Conservation (phyloP, 345 rosid species). For the Excoecaria agallocha region DNA sequence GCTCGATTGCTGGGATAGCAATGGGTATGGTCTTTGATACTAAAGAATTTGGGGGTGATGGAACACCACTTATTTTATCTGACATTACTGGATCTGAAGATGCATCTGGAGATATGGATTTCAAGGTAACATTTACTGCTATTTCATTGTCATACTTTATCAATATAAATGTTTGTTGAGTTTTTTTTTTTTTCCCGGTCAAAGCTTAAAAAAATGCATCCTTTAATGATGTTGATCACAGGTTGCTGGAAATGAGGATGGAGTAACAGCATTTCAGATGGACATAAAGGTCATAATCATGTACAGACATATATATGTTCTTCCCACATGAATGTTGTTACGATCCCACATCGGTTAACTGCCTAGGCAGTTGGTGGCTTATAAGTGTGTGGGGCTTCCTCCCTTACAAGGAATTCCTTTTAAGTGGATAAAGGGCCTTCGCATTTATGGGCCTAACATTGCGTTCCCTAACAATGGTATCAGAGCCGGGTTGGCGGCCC, state of each 20-base stretch:
- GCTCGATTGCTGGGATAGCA: constrained; percentile 92
- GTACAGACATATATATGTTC: background rate
- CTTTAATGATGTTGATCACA: constrained; percentile 33
- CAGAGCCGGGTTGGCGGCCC: too few species aligned
- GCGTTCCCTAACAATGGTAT: too few species aligned
- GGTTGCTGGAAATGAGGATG: constrained; percentile 98
- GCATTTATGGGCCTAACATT: too few species aligned
- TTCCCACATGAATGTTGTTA: constrained; percentile 44
- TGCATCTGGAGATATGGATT: constrained; percentile 99
- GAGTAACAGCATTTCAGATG: constrained; percentile 97
- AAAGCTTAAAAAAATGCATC: constrained; percentile 2
- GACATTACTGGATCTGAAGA: constrained; percentile 99
- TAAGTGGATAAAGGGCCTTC: too few species aligned
- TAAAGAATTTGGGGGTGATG: constrained; percentile 94
- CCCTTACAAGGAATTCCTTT: too few species aligned
- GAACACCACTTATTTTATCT: constrained; percentile 89
- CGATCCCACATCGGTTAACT: too few species aligned
- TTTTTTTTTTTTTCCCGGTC: background rate
- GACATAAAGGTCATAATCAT: constrained; percentile 76
- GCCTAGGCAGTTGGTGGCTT: too few species aligned
- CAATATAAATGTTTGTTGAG: background rate
- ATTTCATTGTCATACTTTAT: background rate
- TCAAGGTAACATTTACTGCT: constrained; percentile 52
- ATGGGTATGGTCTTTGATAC: constrained; percentile 97
- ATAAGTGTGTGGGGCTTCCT: too few species aligned